These are phyloP conservation scores for Ogataea zsoltii DNA, from an alignment of 805 yeast genomes.

Conservation along the genomic window DNA sequence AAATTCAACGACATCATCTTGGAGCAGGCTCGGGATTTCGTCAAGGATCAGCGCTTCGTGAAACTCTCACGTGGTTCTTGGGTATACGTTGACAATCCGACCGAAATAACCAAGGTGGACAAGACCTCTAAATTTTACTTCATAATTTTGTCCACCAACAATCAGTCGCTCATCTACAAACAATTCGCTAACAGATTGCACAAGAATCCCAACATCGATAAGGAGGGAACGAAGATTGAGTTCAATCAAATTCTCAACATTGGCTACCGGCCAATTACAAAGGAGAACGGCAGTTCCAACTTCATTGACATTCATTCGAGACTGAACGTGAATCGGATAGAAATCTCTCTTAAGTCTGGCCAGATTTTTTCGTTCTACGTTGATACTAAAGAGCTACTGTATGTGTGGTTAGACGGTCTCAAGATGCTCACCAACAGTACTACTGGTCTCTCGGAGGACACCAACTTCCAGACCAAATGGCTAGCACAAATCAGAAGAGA, in stretches of 20 bases:
- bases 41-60: slow-evolving; percentile 71
- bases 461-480: slow-evolving; percentile 44
- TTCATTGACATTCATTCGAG: slow-evolving; percentile 60
- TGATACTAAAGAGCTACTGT: slow-evolving; percentile 66
- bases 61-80: slow-evolving; percentile 77
- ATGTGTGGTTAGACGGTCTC: slow-evolving; percentile 79
- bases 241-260: slow-evolving; percentile 52
- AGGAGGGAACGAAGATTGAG: slow-evolving; percentile 53
- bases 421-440: slow-evolving; percentile 46
- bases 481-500: slow-evolving; percentile 47
- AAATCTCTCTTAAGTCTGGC: slow-evolving; percentile 18
- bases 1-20: slow-evolving; percentile 52
- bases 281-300: slow-evolving; percentile 36
- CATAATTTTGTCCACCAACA: slow-evolving; percentile 66
- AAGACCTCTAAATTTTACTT: slow-evolving; percentile 42
- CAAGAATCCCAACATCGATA: slow-evolving; percentile 56
- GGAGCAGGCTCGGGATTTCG: slow-evolving; percentile 65
- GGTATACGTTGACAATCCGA: slow-evolving; percentile 68
- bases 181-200: slow-evolving; percentile 51
- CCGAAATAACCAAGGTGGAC: slow-evolving; percentile 16
- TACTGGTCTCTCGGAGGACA: slow-evolving; percentile 41
- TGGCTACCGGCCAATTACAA: slow-evolving; percentile 50
- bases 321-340: slow-evolving; percentile 30
- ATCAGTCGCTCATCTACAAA: slow-evolving; percentile 59
- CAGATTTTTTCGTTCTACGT: slow-evolving; percentile 59